Base-by-base conservation (phyloP, 495 filamentous ascomycete genomes). In the Hypoxylon lenormandii region DNA sequence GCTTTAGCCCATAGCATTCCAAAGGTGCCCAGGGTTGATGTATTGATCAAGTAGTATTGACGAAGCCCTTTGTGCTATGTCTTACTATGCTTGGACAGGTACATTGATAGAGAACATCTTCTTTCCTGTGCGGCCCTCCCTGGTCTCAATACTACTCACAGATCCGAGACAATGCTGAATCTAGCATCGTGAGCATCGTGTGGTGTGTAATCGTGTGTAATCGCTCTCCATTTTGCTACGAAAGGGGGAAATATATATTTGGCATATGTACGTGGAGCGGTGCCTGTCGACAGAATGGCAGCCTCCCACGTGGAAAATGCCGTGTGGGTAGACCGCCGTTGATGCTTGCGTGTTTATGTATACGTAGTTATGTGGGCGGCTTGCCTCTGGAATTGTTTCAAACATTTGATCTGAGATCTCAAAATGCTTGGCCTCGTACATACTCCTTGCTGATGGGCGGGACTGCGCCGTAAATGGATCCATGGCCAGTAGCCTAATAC, bases 391-490 rank as follows among this genome's bases (percentile, higher is more conserved):
- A 7, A 6, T 15, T 45, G 22, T 46, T 46, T 46, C 38, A 30
- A 56, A 62, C 13, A 26, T 21, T 45, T 26, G 36, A 43, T 62
- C 40, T 38, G 46, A 43, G 58, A 45, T 61, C 30, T 33, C 58
- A 43, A 53, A 52, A 43, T 43, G 23, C 49, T 46, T 47, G 15
- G 38, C 48, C 13, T 54, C 33, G 18, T 52, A 13, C 33, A 12
- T 52, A 13, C 37, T 46, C 40, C 59, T 63, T 53, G 49, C 64
- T 49, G 58, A 7, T 47, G n/a, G 30, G 40, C 38, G 18, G 18
- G 15, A 28, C 12, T 52, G 15, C 38, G 26, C 23, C 40, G 13
- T 33, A 37, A 42, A 16, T 23, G 55, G 23, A 55, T 60, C 54
- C 33, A 47, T 18, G 33, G 47, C 21, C n/a, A 51, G 26, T 4